phyloP scores from a whole-genome alignment of 23 red algal genomes.

The Chondrus crispus region DNA sequence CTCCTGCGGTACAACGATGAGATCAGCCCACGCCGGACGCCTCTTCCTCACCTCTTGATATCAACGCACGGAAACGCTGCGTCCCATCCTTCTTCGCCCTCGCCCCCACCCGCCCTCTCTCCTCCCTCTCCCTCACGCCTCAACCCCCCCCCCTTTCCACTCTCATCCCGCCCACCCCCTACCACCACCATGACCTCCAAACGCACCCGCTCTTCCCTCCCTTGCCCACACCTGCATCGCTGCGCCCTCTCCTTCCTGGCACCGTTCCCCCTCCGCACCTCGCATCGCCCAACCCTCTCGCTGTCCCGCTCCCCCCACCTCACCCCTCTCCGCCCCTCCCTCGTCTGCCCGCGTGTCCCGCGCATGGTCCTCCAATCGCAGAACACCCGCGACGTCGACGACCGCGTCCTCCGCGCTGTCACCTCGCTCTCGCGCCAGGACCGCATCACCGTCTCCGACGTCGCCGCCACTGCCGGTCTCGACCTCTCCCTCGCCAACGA shows the following conservation, averaged over 20 bases:
- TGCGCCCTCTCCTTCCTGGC: background rate
- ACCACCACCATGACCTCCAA: too few relatives aligned
- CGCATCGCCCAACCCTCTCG: background rate
- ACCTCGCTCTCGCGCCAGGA: conserved; percentile 32
- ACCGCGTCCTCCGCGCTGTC: conserved; percentile 50
- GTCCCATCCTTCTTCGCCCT: background rate
- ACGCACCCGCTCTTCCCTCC: background rate
- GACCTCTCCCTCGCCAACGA: conserved; percentile 30
- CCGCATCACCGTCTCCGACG: conserved; percentile 77
- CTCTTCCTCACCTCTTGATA: too few relatives aligned
- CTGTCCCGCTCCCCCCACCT: background rate
- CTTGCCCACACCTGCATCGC: background rate
- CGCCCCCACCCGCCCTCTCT: background rate
- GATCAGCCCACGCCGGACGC: background rate
- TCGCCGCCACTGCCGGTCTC: conserved; percentile 69
- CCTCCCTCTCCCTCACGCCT: background rate
- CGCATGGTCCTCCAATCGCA: background rate
- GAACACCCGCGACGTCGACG: conserved; percentile 31
- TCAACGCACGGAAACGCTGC: too few relatives aligned
- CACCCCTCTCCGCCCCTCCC: background rate
- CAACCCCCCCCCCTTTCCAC: too few relatives aligned
- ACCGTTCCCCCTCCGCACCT: background rate
- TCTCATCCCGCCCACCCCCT: too few relatives aligned
- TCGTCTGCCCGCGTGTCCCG: background rate
- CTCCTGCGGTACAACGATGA: too few relatives aligned